Conservation (phyloP, 2,329 filamentous ascomycete genomes). For the Phyllosticta citriasiana region DNA sequence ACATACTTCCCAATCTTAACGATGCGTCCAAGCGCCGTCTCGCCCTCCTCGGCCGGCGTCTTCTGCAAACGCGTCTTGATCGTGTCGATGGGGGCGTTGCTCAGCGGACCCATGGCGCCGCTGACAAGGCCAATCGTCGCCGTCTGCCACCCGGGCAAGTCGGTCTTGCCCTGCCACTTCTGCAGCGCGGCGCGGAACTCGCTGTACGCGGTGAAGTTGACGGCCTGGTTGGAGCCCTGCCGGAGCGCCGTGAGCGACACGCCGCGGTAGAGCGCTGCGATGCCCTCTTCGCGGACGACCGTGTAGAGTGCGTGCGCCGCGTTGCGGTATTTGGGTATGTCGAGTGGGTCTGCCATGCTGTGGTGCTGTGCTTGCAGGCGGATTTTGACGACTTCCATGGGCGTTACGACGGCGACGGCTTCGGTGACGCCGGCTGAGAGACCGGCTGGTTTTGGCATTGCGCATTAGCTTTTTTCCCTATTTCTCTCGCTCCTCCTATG, state of each 20-base stretch:
- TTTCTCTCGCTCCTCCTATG: neutral
- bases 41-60: slow-evolving; percentile 70
- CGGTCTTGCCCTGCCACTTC: slow-evolving; percentile 59
- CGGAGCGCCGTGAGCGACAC: slow-evolving; percentile 87
- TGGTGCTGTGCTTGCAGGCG: slow-evolving; percentile 96
- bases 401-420: slow-evolving; percentile 90
- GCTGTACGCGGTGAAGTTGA: slow-evolving; percentile 94
- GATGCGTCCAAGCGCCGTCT: slow-evolving; percentile 72
- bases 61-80: slow-evolving; percentile 97
- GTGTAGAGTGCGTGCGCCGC: slow-evolving; percentile 77
- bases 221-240: slow-evolving; percentile 91
- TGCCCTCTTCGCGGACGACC: slow-evolving; percentile 82
- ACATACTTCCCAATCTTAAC: slow-evolving; percentile 54
- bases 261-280: slow-evolving; percentile 80
- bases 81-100: slow-evolving; percentile 95
- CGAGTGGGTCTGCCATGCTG: slow-evolving; percentile 92
- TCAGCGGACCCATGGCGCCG: slow-evolving; percentile 90
- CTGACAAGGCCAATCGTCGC: slow-evolving; percentile 81
- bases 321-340: slow-evolving; percentile 94
- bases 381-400: slow-evolving; percentile 99
- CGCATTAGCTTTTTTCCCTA: neutral
- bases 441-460: slow-evolving; percentile 48
- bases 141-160: slow-evolving; percentile 80
- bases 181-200: slow-evolving; percentile 79
- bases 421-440: slow-evolving; percentile 90